These are phyloP conservation scores for Komagataella mondaviorum DNA, from an alignment of 805 yeast genomes.

Conservation along the genomic window DNA sequence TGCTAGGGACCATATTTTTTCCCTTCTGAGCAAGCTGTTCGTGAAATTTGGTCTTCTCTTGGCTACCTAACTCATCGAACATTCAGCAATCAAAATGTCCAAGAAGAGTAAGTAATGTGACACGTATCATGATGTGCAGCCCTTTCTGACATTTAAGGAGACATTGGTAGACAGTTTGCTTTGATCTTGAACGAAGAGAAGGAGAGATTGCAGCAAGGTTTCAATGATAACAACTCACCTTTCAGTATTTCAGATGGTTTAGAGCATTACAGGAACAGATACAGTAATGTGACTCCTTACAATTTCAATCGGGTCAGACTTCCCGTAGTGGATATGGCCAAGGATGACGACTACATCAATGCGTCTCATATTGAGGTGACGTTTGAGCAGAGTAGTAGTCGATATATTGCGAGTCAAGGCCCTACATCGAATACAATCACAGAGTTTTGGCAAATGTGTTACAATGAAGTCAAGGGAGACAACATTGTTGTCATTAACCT, in stretches of 20 bases:
- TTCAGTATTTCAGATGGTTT: background rate
- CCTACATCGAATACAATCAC: slow-evolving; percentile 26
- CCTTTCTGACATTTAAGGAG: background rate
- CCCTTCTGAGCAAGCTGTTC: background rate
- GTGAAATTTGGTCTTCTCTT: background rate
- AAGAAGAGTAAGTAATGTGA: background rate
- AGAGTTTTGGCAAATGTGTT: slow-evolving; percentile 32
- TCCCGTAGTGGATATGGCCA: background rate
- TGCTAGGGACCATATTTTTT: slow-evolving; percentile 53
- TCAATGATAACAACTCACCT: background rate
- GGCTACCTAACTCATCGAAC: background rate
- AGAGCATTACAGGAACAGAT: background rate
- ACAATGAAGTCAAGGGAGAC: slow-evolving; percentile 9
- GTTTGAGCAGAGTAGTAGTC: background rate
- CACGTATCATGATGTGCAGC: background rate
- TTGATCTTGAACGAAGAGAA: background rate
- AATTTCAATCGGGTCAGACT: slow-evolving; percentile 1
- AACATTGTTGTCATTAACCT: slow-evolving; percentile 52
- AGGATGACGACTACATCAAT: slow-evolving; percentile 17
- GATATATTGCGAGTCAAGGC: slow-evolving; percentile 67
- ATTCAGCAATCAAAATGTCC: background rate
- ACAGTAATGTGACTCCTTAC: background rate
- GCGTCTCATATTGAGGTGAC: slow-evolving; percentile 18
- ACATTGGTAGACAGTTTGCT: background rate
- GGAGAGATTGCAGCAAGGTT: background rate